Evolutionary conservation across 495 filamentous ascomycete genomes (phyloP), one percentile per base, ranked within the genome.

Genomic region (Neurospora sp.): DNA sequence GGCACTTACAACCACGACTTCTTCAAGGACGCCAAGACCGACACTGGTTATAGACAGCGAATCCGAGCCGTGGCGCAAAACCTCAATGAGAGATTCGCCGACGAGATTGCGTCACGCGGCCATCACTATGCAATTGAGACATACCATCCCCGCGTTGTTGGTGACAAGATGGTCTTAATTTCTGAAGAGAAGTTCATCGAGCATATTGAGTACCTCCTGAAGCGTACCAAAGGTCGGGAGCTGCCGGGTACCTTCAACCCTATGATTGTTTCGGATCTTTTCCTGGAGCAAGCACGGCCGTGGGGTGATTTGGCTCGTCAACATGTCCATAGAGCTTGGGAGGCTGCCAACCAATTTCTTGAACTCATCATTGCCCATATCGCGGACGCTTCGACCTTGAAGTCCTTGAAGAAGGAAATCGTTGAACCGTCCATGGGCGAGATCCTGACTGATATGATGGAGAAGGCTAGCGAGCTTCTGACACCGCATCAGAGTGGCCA

Each of bases 21-120:
- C 76, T 92, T 92, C 74, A 81, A 78, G 1, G 79, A 84, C 73
- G 82, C 82, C 6, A 75, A 81, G 40, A 76, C 81, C 0, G 48
- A 78, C 1, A 39, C 72, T 31, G 85, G 83, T 13, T 83, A 84
- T 70, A 54, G 80, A 40, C 86, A 88, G 72, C 87, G 89, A 11
- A 80, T 93, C 9, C 86, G 92, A 11, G 90, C 91, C 0, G 78
- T 88, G 1, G 80, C 92, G 28, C 88, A 91, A 43, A 85, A 89
- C 39, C 75, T 88, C 24, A 89, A 88, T 72, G 78, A 79, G n/a
- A 78, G 83, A 0, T 93, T 93, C 70, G 85, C 87, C 0, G 79
- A 85, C 13, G 77, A 84, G 0, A 86, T 92, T 54, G 66, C 74
- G 0, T 72, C 19, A 1, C 73, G 71, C 24, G 90, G 89, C 1